Conservation (phyloP, 352 stramenopile species). For the Pythium diclinum region DNA sequence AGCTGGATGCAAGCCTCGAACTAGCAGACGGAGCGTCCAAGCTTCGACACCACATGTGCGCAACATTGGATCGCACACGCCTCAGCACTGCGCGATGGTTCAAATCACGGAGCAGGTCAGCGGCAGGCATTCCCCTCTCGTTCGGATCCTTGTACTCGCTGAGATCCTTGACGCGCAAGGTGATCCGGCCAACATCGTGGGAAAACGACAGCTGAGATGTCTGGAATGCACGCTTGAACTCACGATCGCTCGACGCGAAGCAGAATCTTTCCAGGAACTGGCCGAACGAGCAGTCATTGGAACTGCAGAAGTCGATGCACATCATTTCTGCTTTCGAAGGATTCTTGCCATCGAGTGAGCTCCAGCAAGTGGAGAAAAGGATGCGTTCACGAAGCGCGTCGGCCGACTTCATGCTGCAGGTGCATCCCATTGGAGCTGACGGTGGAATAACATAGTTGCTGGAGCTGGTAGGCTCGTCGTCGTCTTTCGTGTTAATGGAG, state of each 20-base stretch:
- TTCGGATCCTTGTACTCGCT: constrained; percentile 65
- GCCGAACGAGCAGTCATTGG: constrained; percentile 79
- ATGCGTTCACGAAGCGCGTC: constrained; percentile 62
- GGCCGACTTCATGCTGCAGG: constrained; percentile 60
- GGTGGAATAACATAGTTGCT: neutral
- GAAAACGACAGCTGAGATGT: constrained; percentile 83
- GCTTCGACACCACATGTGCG: constrained; percentile 66
- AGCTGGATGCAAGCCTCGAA: constrained; percentile 44
- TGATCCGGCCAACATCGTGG: constrained; percentile 73
- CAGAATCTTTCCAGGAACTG: constrained; percentile 83
- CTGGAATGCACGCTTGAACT: constrained; percentile 78
- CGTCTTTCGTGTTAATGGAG: constrained; percentile 34
- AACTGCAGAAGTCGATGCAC: constrained; percentile 86
- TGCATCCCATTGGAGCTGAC: constrained; percentile 40
- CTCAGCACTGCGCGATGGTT: constrained; percentile 59
- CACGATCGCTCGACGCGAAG: constrained; percentile 58
- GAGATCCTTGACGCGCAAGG: constrained; percentile 67
- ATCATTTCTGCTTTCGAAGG: constrained; percentile 86
- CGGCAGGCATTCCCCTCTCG: constrained; percentile 44
- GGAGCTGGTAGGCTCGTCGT: constrained; percentile 21
- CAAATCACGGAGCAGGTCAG: constrained; percentile 59
- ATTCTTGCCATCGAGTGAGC: constrained; percentile 63
- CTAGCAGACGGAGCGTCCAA: constrained; percentile 30
- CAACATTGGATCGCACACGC: constrained; percentile 55
- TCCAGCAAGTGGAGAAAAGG: constrained; percentile 86